A percentile compares a stretch with the other conserved stretches of the same genome.
Evolutionary conservation across 257 asterid species (phyloP).

Genomic region (Thymus quinquecostatus): DNA sequence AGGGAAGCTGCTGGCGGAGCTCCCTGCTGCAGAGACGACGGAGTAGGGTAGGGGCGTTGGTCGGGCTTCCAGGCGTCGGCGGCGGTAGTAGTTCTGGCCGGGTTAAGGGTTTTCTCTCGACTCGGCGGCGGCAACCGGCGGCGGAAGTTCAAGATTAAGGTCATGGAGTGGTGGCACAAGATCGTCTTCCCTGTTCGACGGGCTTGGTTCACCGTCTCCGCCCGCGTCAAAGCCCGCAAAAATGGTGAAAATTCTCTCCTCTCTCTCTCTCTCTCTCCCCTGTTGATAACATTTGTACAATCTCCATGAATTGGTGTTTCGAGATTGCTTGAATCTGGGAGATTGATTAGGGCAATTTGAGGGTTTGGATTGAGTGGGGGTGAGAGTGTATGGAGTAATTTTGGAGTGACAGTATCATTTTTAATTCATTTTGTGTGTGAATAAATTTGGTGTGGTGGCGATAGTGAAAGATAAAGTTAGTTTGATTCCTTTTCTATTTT

Average conservation of each 20-base stretch:
- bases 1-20: no score
- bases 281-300: neutral
- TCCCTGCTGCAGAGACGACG: no score
- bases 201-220: constrained; percentile 68
- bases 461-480: neutral
- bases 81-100: constrained; percentile 60
- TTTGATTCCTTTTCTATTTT: neutral
- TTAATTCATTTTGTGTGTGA: constrained; percentile 8
- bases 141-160: constrained; percentile 59
- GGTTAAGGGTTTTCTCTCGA: constrained; percentile 59
- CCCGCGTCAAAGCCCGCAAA: constrained; percentile 66
- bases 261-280: neutral
- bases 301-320: no score
- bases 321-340: neutral
- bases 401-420: constrained; percentile 6
- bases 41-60: no score
- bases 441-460: constrained; percentile 15
- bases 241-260: constrained; percentile 45
- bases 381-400: constrained; percentile 12
- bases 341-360: neutral
- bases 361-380: neutral
- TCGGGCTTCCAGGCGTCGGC: no score
- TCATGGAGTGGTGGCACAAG: constrained; percentile 76
- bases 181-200: constrained; percentile 78
- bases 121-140: constrained; percentile 58